These are phyloP conservation scores for Dianthus caryophyllus DNA, from an alignment of 148 eudicot species.

Conservation along the genomic window DNA sequence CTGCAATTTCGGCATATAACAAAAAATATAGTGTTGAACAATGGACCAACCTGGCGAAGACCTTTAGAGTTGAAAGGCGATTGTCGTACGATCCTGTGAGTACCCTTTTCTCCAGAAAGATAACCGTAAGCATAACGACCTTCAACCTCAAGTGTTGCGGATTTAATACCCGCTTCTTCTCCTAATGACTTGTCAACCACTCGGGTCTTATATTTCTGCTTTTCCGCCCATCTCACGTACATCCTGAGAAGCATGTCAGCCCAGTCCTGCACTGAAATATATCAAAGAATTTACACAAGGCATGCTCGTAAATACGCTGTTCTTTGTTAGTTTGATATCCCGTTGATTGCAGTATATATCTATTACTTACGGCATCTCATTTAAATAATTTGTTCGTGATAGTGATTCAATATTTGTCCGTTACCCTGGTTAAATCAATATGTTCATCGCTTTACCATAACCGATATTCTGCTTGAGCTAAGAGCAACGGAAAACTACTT, in stretches of 20 bases:
- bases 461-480: too few species aligned
- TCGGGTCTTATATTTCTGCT: conserved; percentile 76
- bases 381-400: too few species aligned
- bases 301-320: conserved; percentile 14
- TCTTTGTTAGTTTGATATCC: conserved; percentile 1
- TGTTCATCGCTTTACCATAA: too few species aligned
- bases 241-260: conserved; percentile 99
- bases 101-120: conserved; percentile 94
- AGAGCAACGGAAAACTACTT: not conserved
- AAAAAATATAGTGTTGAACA: not conserved
- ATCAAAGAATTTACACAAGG: conserved; percentile 53
- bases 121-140: conserved; percentile 97
- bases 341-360: not conserved
- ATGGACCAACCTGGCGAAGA: conserved; percentile 76
- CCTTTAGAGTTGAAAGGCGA: conserved; percentile 96
- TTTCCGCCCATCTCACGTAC: conserved; percentile 98
- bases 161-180: conserved; percentile 98
- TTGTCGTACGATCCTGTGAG: conserved; percentile 86
- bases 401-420: too few species aligned
- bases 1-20: not conserved
- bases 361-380: not conserved
- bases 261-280: conserved; percentile 99
- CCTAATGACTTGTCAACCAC: conserved; percentile 88
- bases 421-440: too few species aligned
- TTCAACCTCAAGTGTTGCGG: conserved; percentile 84